phyloP scores from a whole-genome alignment of 202 grass and related monocot genomes.

The Dendrocalamus latiflorus region DNA sequence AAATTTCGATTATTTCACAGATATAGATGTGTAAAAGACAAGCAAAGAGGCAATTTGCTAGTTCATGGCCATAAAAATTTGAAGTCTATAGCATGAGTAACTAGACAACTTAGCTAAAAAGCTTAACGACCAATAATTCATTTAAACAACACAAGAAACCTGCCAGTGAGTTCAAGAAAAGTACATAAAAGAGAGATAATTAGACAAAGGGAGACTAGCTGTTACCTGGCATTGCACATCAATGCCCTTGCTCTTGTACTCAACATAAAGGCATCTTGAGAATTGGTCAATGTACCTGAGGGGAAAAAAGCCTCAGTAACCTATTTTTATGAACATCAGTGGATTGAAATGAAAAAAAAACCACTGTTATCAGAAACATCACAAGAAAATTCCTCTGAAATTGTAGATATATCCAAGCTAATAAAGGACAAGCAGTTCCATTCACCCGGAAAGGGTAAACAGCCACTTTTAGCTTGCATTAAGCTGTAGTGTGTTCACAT shows the following conservation, averaged over 20 bases:
- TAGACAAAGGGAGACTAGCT: slow-evolving; percentile 13
- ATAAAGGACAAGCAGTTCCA: background rate
- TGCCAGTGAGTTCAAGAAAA: background rate
- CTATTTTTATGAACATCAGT: background rate
- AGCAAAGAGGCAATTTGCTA: background rate
- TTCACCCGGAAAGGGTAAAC: background rate
- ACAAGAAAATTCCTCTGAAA: background rate
- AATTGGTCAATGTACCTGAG: slow-evolving; percentile 91
- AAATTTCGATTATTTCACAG: background rate
- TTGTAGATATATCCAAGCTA: background rate
- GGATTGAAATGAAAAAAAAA: background rate
- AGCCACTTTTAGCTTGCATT: background rate
- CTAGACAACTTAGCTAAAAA: background rate
- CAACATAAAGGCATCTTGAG: slow-evolving; percentile 88
- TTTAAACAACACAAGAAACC: background rate
- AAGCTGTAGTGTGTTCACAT: background rate
- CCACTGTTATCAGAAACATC: background rate
- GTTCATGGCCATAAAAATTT: background rate
- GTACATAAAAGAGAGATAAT: background rate
- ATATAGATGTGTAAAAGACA: background rate
- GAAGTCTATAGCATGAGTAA: background rate
- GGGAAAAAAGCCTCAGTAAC: background rate
- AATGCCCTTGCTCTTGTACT: no score
- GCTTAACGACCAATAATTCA: background rate
- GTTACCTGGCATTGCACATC: slow-evolving; percentile 98